These are phyloP conservation scores for Fusarium keratoplasticum DNA, from an alignment of 2,329 filamentous ascomycete genomes.

Conservation along the genomic window DNA sequence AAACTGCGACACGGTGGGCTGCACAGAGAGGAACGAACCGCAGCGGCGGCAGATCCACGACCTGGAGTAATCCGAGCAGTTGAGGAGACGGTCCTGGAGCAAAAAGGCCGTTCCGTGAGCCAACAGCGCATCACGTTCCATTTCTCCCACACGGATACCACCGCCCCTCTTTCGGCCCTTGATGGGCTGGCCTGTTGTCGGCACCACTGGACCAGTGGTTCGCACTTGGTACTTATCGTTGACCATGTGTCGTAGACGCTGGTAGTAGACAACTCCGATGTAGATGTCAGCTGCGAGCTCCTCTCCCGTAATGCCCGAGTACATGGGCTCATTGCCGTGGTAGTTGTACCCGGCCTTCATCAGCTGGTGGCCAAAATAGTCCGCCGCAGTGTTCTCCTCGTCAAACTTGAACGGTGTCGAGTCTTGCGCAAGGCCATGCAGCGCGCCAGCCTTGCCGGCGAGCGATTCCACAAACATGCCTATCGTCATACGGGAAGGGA, in stretches of 20 bases:
- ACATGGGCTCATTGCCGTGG: constrained; percentile 98
- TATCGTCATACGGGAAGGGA: constrained; percentile 99
- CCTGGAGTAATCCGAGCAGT: constrained; percentile 93
- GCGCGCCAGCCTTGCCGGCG: constrained; percentile 91
- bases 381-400: constrained; percentile 89
- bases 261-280: constrained; percentile 97
- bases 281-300: constrained; percentile 97
- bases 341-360: constrained; percentile 97
- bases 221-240: constrained; percentile 99
- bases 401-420: constrained; percentile 95
- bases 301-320: constrained; percentile 94
- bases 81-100: constrained; percentile 93
- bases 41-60: constrained; percentile 91
- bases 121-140: constrained; percentile 96
- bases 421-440: constrained; percentile 96
- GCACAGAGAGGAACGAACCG: constrained; percentile 90
- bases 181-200: constrained; percentile 93
- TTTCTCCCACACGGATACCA: constrained; percentile 98
- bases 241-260: constrained; percentile 98
- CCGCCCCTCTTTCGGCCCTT: constrained; percentile 96
- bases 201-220: constrained; percentile 92
- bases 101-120: constrained; percentile 96
- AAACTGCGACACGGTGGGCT: constrained; percentile 78
- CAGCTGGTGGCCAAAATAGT: constrained; percentile 96
- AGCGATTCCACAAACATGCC: constrained; percentile 99